Evolutionary conservation across 1,284 basidiomycete species (phyloP), one percentile per base, ranked within the genome.

Genomic region (Boletellus deceptivus): DNA sequence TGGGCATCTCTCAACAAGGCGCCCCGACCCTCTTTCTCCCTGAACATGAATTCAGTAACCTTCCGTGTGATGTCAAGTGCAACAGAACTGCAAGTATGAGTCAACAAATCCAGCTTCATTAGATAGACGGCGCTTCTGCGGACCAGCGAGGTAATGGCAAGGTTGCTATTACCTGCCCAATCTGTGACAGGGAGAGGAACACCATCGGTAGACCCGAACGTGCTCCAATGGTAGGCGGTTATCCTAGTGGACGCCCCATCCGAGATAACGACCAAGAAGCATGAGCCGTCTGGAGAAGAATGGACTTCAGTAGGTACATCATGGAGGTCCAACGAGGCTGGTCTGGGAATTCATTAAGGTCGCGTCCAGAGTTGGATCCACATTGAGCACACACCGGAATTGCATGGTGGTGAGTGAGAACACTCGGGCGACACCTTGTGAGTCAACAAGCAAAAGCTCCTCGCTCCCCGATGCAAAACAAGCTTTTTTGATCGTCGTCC

Each of bases 221-320:
- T 80, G 2, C 65, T 67, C 77, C 78, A 80, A 52, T 84, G 82
- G 56, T 77, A 79, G 6, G 75, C 74, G 4, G 62, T 62, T 10
- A 78, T 51, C 3, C 49, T 49, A 10, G 55, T 38, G 0, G 48
- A 52, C 6, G 54, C 46, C n/a, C 58, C 63, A 22, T 62, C 52
- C 7, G 50, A 44, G 18, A 63, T 62, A 5, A 71, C 59, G 3
- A 69, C 52, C 33, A 82, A 53, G 29, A 83, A 69, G 55, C 79
- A 82, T 2, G 80, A 72, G 0, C 79, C 79, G 41, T 83, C 82
- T 2, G 81, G 77, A 8, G 79, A 74, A 4, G 79, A 72, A 54
- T 67, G 69, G 9, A 77, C 56, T 16, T 56, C 57, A 0, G 38
- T 46, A 0, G 79, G 79, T 14, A 62, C 36, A 3, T 49, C 52